Conservation (phyloP, 768 basidiomycete genomes). For the Auricularia sp. region DNA sequence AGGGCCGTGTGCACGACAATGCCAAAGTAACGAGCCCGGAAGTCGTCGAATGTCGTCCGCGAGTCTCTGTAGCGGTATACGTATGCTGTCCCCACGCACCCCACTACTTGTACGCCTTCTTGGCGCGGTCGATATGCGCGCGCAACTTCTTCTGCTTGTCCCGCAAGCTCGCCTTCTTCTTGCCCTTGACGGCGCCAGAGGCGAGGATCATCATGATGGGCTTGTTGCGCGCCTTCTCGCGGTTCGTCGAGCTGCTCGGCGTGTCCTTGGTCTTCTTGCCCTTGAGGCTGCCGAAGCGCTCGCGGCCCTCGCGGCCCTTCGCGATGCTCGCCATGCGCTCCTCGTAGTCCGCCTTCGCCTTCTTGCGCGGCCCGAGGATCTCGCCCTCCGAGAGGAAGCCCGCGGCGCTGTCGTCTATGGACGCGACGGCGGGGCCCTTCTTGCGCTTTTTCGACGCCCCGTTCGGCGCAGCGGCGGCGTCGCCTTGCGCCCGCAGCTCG, state of each 20-base stretch:
- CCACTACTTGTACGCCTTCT: slow-evolving; percentile 32
- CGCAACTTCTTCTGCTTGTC: slow-evolving; percentile 75
- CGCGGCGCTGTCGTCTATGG: slow-evolving; percentile 34
- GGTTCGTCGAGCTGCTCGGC: slow-evolving; percentile 81
- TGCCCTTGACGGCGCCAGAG: slow-evolving; percentile 64
- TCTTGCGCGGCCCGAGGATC: slow-evolving; percentile 90
- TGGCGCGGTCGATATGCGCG: slow-evolving; percentile 63
- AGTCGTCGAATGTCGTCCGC: no score
- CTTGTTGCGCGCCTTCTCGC: slow-evolving; percentile 88
- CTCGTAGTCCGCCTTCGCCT: slow-evolving; percentile 85
- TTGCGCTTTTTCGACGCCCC: slow-evolving; percentile 72
- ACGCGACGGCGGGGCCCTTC: slow-evolving; percentile 29
- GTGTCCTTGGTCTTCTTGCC: slow-evolving; percentile 83
- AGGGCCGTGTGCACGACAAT: not conserved
- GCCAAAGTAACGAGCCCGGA: not conserved
- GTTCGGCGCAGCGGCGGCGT: slow-evolving; percentile 55
- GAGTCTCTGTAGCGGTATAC: no score
- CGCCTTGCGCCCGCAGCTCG: slow-evolving; percentile 76
- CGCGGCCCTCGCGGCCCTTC: slow-evolving; percentile 88
- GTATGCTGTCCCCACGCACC: no score
- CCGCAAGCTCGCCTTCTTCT: slow-evolving; percentile 65
- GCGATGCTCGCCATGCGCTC: slow-evolving; percentile 87
- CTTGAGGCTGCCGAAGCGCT: slow-evolving; percentile 83
- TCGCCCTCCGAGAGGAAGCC: slow-evolving; percentile 80
- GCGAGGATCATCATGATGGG: slow-evolving; percentile 90